Base-by-base conservation (phyloP, 768 basidiomycete species). In the Tricholoma terreum region DNA sequence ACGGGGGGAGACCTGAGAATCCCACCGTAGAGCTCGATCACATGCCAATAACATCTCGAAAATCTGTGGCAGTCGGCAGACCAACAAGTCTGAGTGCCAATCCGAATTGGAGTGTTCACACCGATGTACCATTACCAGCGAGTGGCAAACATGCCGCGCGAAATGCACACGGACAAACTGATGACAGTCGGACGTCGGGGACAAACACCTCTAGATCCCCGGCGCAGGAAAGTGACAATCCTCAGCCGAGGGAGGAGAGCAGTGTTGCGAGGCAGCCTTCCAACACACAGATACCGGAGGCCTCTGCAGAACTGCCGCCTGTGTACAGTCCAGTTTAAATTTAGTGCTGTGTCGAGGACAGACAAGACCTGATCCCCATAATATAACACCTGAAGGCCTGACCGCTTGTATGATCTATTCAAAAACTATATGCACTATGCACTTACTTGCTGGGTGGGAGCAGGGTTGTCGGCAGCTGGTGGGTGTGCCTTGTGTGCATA, bases 291-390 rank as follows among this genome's bases (percentile, higher is more conserved):
- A 33, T n/a, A 35, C 27, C 34, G 9, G 27, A 15, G 15, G 8
- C 35, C 50, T 21, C 58, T 2, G 48, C 62, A 0, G 73, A 74
- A 57, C 62, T 73, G 36, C 73, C 71, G 11, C 73, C 73, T 7
- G 67, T 71, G 9, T 74, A 74, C 52, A 71, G 69, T 45, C 62
- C 70, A 4, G 58, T 64, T 11, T 71, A 60, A 64, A 30, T 35
- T 48, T 12, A 6, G 15, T 48, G 46, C 7, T 48, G 46, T n/a
- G 15, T 30, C 30, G 3, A 30, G 27, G 46, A 48, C 3, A 15
- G 24, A 48, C 27, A 48, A n/a, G n/a, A 10, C 3, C 7, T 17
- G 24, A 27, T 6, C 24, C 24, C 24, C 6, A 27, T 27, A n/a
- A n/a, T n/a, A n/a, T n/a, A n/a, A n/a, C n/a, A n/a, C n/a, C n/a